Evolutionary conservation across 2,329 filamentous ascomycete genomes (phyloP).

Genomic region (Ilyonectria robusta): DNA sequence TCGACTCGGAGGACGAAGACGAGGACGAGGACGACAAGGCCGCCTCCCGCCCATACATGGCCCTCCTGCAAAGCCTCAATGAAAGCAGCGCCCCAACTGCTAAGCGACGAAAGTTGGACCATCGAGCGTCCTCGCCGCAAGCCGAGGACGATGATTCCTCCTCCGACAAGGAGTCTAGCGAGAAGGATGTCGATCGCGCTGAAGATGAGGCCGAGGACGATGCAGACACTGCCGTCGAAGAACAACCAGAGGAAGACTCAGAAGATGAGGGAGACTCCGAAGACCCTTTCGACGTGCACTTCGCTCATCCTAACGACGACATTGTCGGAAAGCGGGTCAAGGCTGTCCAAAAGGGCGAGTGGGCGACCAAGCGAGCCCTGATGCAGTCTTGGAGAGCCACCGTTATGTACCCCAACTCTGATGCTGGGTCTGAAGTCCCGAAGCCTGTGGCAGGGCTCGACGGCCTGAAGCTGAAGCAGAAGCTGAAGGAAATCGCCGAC

Average conservation of each 20-base stretch:
- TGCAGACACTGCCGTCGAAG: conserved; percentile 48
- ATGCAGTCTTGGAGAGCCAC: conserved; percentile 64
- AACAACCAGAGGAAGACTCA: conserved; percentile 55
- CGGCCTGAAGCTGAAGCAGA: conserved; percentile 77
- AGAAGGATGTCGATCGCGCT: conserved; percentile 56
- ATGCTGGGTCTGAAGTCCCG: conserved; percentile 50
- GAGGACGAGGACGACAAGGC: conserved; percentile 65
- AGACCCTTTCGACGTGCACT: conserved; percentile 88
- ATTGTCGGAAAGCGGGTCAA: conserved; percentile 68
- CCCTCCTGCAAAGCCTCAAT: conserved; percentile 71
- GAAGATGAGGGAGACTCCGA: conserved; percentile 67
- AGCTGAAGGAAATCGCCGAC: conserved; percentile 69
- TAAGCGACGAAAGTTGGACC: conserved; percentile 72
- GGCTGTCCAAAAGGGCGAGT: conserved; percentile 64
- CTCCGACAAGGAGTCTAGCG: conserved; percentile 20
- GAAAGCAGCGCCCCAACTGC: conserved; percentile 61
- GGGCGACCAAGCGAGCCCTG: conserved; percentile 63
- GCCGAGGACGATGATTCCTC: conserved; percentile 39
- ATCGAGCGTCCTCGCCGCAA: conserved; percentile 45
- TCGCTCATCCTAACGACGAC: conserved; percentile 76
- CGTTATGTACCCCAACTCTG: conserved; percentile 61
- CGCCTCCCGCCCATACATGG: conserved; percentile 66
- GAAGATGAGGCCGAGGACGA: conserved; percentile 62
- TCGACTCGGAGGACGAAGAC: conserved; percentile 60
- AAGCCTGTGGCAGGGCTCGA: conserved; percentile 56